Percentiles rank a stretch among this genome's conserved stretches.
Conservation (phyloP, 495 filamentous ascomycete genomes). For the Tetracladium marchalianum region DNA sequence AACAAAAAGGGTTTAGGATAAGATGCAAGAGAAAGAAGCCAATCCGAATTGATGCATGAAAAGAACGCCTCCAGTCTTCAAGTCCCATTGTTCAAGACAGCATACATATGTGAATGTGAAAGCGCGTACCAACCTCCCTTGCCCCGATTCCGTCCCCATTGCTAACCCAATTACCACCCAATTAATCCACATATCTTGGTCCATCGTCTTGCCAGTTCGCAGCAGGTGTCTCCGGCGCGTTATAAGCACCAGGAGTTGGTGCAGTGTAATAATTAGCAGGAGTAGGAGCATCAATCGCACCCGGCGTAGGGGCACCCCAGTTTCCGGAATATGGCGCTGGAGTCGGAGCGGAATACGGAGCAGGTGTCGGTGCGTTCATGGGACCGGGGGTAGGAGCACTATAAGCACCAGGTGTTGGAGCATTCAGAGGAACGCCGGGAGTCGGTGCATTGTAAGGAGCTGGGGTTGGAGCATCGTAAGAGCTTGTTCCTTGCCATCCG, state of each 20-base stretch:
- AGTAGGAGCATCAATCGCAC: constrained; percentile 53
- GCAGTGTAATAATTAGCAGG: constrained; percentile 54
- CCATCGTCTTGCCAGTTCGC: constrained; percentile 52
- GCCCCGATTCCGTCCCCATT: background rate
- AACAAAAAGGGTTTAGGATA: too few relatives aligned
- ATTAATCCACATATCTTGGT: constrained; percentile 42
- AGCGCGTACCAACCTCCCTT: background rate
- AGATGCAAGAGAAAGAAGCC: too few relatives aligned
- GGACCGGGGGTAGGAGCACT: constrained; percentile 64
- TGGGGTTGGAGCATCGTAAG: constrained; percentile 50
- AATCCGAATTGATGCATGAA: too few relatives aligned
- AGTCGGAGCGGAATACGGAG: constrained; percentile 55
- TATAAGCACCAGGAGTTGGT: constrained; percentile 69
- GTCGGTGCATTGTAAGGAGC: constrained; percentile 63
- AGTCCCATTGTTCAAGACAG: too few relatives aligned
- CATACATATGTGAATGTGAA: too few relatives aligned
- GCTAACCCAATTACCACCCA: background rate
- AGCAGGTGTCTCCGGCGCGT: constrained; percentile 64
- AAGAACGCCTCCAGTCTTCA: too few relatives aligned
- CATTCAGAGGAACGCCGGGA: constrained; percentile 51
- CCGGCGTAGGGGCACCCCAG: constrained; percentile 50
- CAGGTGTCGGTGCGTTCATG: constrained; percentile 71
- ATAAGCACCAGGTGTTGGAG: constrained; percentile 66
- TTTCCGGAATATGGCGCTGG: constrained; percentile 37
- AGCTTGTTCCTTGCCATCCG: constrained; percentile 27